phyloP scores from a whole-genome alignment of 805 yeast genomes.

The Dipodascus geniculatus region DNA sequence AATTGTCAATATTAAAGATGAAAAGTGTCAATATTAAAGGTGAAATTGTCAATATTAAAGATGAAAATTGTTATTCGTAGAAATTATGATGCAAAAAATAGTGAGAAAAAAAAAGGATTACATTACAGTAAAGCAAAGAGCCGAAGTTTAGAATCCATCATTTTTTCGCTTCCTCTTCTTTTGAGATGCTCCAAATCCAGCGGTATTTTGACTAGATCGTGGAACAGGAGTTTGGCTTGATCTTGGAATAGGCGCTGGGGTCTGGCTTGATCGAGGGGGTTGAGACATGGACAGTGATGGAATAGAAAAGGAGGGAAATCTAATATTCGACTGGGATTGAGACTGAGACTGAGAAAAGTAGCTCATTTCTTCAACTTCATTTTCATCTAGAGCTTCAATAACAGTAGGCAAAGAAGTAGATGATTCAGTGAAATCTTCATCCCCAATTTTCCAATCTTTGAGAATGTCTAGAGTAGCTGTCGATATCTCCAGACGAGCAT shows the following conservation, averaged over 20 bases:
- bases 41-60: too few species aligned
- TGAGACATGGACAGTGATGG: background rate
- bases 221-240: background rate
- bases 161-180: background rate
- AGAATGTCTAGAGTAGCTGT: background rate
- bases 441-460: background rate
- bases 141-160: background rate
- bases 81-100: too few species aligned
- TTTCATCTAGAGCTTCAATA: background rate
- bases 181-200: too few species aligned
- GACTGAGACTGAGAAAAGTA: background rate
- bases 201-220: background rate
- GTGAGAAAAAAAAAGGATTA: background rate
- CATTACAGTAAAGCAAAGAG: too few species aligned
- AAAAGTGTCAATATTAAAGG: too few species aligned
- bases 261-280: background rate
- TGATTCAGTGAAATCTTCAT: background rate
- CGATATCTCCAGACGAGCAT: background rate
- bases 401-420: background rate
- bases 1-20: too few species aligned
- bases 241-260: background rate
- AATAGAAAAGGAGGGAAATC: background rate
- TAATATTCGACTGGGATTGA: background rate
- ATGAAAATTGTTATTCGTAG: too few species aligned
- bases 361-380: background rate